Evolutionary conservation across 139 green algal genomes (phyloP).

Genomic region (Chlorokybus atmophyticus): DNA sequence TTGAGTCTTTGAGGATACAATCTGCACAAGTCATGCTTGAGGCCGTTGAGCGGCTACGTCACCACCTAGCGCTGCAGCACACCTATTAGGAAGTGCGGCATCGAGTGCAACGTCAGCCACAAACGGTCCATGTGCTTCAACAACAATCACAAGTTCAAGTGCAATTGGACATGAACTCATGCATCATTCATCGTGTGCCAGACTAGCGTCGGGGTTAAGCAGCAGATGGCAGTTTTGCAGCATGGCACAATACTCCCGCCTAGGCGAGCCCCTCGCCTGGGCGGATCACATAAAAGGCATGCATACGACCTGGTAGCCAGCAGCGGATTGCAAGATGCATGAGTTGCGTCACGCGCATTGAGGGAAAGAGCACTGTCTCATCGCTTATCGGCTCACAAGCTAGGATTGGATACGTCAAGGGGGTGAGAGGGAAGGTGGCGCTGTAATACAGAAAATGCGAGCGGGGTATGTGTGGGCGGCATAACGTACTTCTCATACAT

Average conservation of each 20-base stretch:
- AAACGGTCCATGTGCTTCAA: constrained; percentile 68
- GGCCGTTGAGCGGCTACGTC: constrained; percentile 75
- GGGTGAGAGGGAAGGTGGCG: constrained; percentile 49
- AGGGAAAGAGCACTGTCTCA: no score
- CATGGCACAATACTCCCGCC: constrained; percentile 67
- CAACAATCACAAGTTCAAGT: no score
- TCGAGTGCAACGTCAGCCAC: constrained; percentile 69
- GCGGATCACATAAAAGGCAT: constrained; percentile 78
- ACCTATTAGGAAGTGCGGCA: constrained; percentile 57
- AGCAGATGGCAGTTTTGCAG: constrained; percentile 81
- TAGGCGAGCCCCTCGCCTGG: constrained; percentile 66
- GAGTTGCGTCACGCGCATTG: no score
- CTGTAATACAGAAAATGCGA: constrained; percentile 69
- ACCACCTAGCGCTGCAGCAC: constrained; percentile 70
- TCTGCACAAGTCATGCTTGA: constrained; percentile 81
- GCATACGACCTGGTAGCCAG: constrained; percentile 71
- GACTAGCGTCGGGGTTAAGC: no score
- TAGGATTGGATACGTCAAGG: constrained; percentile 74
- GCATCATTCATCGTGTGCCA: no score
- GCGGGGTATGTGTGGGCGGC: constrained; percentile 53
- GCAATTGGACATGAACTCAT: no score
- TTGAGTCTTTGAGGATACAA: no score
- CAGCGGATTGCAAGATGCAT: constrained; percentile 68
- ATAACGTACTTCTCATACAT: constrained; percentile 54
- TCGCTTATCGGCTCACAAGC: constrained; percentile 75